Base-by-base conservation (phyloP, 2,329 filamentous ascomycete genomes). In the Fusarium bactridioides region DNA sequence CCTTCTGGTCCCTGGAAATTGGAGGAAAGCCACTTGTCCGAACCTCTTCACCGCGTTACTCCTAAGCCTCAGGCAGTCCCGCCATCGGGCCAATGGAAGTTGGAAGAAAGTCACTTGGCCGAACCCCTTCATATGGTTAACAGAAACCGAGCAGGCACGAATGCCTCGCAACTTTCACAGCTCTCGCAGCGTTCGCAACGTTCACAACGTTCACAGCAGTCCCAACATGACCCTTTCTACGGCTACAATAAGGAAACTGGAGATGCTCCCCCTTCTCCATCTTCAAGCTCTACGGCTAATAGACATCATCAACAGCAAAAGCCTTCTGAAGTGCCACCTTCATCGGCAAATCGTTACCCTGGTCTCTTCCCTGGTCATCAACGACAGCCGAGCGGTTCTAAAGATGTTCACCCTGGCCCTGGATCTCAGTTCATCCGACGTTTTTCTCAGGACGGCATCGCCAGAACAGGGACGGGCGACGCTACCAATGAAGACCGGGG, bases 1-100 rank as follows among this genome's bases (percentile, higher is more conserved):
- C 83, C 83, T 3, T 79, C 80, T n/a, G 84, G 83, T 1, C 81
- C 82, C 23, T 90, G 88, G 87, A 87, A 85, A 55, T 78, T 87
- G 10, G 83, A 89, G 69, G 87, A 89, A 78, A 89, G 88, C 15
- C 83, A 87, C 64, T 80, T 90, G 40, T 79, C 84, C 3, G 84
- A 87, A 69, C 88, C 88, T 31, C 80, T 89, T 23, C 79, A 82
- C 58, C 63, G 69, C 7, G 76, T 74, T 23, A 72, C 72, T 31
- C 72, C 68, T 18, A 74, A 66, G 25, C 43, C 83, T 7, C 82
- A 83, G 23, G 80, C 78, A 23, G 80, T 85, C 15, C 82, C 82
- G 19, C 83, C 82, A 3, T 78, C 80, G 21, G 84, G 83, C 0
- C 80, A 81, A 23, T 89, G 87, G 87, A 86, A 84, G 56, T 78